A percentile compares a stretch with the other conserved stretches of the same genome.
These are phyloP conservation scores for Curvularia hawaiiensis DNA, from an alignment of 2,329 filamentous ascomycete genomes.

Conservation along the genomic window DNA sequence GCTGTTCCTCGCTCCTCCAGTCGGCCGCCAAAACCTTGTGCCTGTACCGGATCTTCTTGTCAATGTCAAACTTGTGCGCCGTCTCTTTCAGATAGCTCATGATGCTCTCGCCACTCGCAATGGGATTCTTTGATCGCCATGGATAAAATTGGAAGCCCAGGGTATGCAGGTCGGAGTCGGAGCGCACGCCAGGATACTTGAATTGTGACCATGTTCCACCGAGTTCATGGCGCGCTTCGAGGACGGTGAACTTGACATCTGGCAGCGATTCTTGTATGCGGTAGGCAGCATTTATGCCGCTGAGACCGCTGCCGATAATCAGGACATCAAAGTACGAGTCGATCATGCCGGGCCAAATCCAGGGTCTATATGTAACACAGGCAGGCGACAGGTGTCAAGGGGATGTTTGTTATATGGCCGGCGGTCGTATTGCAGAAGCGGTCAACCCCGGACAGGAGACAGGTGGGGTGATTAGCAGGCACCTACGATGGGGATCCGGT, in stretches of 20 bases:
- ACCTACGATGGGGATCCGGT: slow-evolving; percentile 7
- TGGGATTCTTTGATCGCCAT: slow-evolving; percentile 61
- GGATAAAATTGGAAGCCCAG: slow-evolving; percentile 70
- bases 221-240: slow-evolving; percentile 69
- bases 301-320: slow-evolving; percentile 75
- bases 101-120: slow-evolving; percentile 53
- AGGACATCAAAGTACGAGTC: slow-evolving; percentile 52
- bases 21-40: slow-evolving; percentile 50
- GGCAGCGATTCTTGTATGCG: slow-evolving; percentile 67
- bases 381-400: neutral
- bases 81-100: slow-evolving; percentile 52
- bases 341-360: slow-evolving; percentile 15
- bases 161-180: slow-evolving; percentile 56
- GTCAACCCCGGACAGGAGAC: neutral
- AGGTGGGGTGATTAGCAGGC: neutral
- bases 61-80: slow-evolving; percentile 51
- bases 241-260: slow-evolving; percentile 64
- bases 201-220: slow-evolving; percentile 84
- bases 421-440: neutral
- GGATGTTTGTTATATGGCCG: neutral
- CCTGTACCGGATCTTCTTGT: slow-evolving; percentile 52
- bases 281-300: slow-evolving; percentile 76
- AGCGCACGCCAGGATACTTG: slow-evolving; percentile 72
- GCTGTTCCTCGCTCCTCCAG: slow-evolving; percentile 56
- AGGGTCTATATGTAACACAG: neutral